Evolutionary conservation across 257 asterid genomes (phyloP).

Genomic region (Primulina eburnea): DNA sequence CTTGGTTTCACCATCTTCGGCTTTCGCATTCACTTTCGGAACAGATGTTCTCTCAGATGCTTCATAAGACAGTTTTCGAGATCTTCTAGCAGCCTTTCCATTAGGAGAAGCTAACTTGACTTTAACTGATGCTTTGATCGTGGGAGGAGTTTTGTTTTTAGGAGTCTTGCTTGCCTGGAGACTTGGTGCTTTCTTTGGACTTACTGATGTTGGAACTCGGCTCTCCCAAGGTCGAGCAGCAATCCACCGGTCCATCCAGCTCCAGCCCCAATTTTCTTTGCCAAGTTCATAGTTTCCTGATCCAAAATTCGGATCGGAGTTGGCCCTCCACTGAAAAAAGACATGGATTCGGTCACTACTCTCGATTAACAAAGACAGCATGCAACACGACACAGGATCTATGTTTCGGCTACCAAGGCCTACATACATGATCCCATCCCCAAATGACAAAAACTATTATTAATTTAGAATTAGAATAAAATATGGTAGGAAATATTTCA

Average conservation of each 20-base stretch:
- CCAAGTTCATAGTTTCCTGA: conserved; percentile 49
- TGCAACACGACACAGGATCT: not conserved
- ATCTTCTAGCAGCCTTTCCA: conserved; percentile 48
- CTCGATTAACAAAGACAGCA: not conserved
- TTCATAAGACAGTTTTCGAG: conserved; percentile 48
- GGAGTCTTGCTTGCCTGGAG: conserved; percentile 35
- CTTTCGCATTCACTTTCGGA: conserved; percentile 36
- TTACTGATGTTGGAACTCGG: conserved; percentile 42
- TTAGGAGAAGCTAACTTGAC: conserved; percentile 47
- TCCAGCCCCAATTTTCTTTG: conserved; percentile 91
- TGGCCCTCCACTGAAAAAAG: conserved; percentile 79
- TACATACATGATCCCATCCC: not conserved
- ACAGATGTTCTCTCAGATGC: conserved; percentile 36
- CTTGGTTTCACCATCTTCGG: conserved; percentile 33
- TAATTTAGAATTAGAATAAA: not conserved
- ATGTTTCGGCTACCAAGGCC: not conserved
- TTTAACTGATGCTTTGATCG: conserved; percentile 38
- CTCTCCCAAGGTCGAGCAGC: conserved; percentile 99
- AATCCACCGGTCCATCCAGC: conserved; percentile 96
- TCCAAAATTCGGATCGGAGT: conserved; percentile 50
- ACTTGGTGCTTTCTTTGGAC: conserved; percentile 49
- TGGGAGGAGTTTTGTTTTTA: conserved; percentile 40
- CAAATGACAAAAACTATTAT: not conserved
- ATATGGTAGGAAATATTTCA: not conserved
- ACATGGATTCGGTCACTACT: not conserved